Evolutionary conservation across 148 eudicot genomes (phyloP).

Genomic region (Rhododendron henanense): DNA sequence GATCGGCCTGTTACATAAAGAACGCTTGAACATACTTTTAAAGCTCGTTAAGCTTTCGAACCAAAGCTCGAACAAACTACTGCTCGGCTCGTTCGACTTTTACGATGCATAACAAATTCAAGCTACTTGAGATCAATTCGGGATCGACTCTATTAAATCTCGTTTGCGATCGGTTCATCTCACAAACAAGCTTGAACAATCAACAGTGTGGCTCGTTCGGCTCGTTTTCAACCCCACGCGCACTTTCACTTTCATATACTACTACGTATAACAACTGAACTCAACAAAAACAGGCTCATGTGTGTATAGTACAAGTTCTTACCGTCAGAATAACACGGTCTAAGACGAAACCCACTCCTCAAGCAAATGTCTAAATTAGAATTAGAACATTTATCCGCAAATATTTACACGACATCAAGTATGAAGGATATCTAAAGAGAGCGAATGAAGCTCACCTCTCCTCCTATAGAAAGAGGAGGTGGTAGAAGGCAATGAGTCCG

Average conservation of each 20-base stretch:
- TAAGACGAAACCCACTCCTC: neutral
- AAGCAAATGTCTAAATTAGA: neutral
- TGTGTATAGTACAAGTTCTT: neutral
- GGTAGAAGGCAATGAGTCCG: slow-evolving; percentile 48
- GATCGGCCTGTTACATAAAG: neutral
- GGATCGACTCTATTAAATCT: neutral
- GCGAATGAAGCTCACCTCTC: slow-evolving; percentile 39
- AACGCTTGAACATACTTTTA: neutral
- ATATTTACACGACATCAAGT: neutral
- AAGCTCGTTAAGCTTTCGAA: neutral
- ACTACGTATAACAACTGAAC: too few relatives aligned
- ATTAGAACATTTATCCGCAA: too few relatives aligned
- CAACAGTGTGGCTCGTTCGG: too few relatives aligned
- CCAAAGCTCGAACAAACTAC: neutral
- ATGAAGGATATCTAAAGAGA: neutral
- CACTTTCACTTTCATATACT: too few relatives aligned
- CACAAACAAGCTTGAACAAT: neutral
- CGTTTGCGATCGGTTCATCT: neutral
- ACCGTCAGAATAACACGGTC: neutral
- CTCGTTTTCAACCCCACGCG: too few relatives aligned
- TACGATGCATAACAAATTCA: neutral
- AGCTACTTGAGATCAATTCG: neutral
- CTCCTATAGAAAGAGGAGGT: slow-evolving; percentile 62
- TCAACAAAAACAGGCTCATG: neutral
- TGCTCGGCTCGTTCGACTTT: neutral